A percentile compares a stretch with the other conserved stretches of the same genome.
These are phyloP conservation scores for Fragilariopsis cylindrus DNA, from an alignment of 108 stramenopile genomes.

Conservation along the genomic window DNA sequence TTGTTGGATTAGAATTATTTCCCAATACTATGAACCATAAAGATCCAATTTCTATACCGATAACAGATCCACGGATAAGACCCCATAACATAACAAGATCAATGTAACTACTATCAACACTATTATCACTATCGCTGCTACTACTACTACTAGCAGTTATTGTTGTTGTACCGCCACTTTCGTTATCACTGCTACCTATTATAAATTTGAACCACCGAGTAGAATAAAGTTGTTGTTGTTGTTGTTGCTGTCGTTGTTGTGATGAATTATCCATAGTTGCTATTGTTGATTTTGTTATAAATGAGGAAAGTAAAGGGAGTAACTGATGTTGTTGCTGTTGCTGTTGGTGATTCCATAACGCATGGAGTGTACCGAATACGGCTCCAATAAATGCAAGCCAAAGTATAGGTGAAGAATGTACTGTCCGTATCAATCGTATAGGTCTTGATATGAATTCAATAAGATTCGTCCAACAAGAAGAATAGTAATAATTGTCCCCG, in stretches of 20 bases:
- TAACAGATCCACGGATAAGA: conserved; percentile 2
- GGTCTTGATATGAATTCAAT: background rate
- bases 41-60: conserved; percentile 9
- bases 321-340: background rate
- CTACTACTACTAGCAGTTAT: too few species aligned
- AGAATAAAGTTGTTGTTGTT: too few species aligned
- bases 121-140: background rate
- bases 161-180: background rate
- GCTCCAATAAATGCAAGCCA: conserved; percentile 6
- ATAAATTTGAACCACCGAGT: too few species aligned
- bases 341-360: background rate
- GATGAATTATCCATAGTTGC: background rate
- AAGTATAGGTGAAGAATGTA: conserved; percentile 5
- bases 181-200: background rate
- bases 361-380: background rate
- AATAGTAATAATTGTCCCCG: background rate
- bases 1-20: background rate
- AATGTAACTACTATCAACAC: background rate
- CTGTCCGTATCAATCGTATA: background rate
- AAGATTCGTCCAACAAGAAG: background rate
- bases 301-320: background rate
- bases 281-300: background rate
- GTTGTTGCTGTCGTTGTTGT: too few species aligned
- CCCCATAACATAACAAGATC: conserved; percentile 12
- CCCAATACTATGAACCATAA: conserved; percentile 12